Percentiles rank a stretch among this genome's conserved stretches.
phyloP scores from a whole-genome alignment of 257 asterid species.

The Solanum dulcamara region DNA sequence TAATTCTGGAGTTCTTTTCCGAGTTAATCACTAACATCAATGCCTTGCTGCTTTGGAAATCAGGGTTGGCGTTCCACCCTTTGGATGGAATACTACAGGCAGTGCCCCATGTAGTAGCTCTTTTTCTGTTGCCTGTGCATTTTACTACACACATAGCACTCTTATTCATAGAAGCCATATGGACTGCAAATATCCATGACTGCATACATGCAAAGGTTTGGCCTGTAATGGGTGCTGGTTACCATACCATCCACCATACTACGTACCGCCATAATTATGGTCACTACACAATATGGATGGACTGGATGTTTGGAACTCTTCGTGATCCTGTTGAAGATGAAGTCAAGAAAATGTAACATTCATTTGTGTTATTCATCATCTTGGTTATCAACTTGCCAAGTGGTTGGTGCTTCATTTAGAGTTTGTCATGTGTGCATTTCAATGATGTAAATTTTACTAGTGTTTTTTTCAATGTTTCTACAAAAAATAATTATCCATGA shows the following conservation, averaged over 20 bases:
- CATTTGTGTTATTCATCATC: neutral
- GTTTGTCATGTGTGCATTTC: neutral
- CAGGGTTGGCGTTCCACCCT: constrained; percentile 95
- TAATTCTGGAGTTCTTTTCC: neutral
- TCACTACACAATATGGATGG: constrained; percentile 96
- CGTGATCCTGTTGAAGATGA: constrained; percentile 71
- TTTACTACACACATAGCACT: constrained; percentile 68
- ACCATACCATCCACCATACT: constrained; percentile 97
- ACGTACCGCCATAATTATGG: constrained; percentile 94
- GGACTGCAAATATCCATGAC: constrained; percentile 96
- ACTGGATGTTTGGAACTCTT: constrained; percentile 98
- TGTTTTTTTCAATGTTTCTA: neutral
- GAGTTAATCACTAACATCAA: neutral
- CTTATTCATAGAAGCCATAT: constrained; percentile 64
- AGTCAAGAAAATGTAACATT: constrained; percentile 37
- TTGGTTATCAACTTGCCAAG: neutral
- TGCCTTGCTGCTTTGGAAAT: neutral
- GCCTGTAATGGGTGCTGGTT: constrained; percentile 99
- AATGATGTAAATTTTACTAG: neutral
- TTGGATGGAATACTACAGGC: constrained; percentile 94
- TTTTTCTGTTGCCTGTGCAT: constrained; percentile 71
- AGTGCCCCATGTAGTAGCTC: constrained; percentile 69
- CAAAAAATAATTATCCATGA: neutral
- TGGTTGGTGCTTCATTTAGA: neutral
- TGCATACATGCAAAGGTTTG: constrained; percentile 80